Evolutionary conservation across 768 basidiomycete genomes (phyloP), one percentile per base, ranked within the genome.

Genomic region (Amanita pallidorosea): DNA sequence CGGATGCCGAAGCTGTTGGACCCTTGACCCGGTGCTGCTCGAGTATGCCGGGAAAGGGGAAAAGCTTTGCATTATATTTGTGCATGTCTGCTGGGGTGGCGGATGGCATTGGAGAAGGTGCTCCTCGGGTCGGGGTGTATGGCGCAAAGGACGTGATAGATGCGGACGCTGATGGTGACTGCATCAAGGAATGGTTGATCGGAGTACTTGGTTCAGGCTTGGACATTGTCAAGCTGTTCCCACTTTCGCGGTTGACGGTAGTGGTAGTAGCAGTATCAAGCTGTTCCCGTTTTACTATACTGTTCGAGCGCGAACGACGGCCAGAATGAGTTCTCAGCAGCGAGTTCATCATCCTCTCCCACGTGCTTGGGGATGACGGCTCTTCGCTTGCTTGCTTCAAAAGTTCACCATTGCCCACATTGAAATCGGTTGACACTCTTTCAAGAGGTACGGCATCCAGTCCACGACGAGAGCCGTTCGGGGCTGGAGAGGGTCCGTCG

Each of bases 21-120:
- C 79, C 76, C 48, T 75, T 75, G 49, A 73, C 72, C 31, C 80
- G 77, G 57, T 81, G 74, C 58, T 86, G 79, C 60, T 87, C 87
- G 34, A 92, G 70, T 57, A 79, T 83, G 34, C 89, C 90, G 22
- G 89, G 90, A 75, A 95, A 93, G 1, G 93, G 90, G 65, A 85
- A 87, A 33, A 96, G 71, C 63, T 97, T 97, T 25, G 78, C 70
- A 56, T 81, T 78, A 65, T 86, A 94, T 66, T 75, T 88, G 25
- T 73, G 71, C 62, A 83, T 65, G 65, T 90, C 88, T 27, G 77
- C 76, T 12, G 79, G 73, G 23, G 85, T 82, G 9, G 81, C 76
- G 15, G 81, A 76, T 36, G 90, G 90, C 34, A 92, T 78, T n/a
- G 88, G 85, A 7, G 88, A 91, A 9, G 77, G 74, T 34, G 76